These are phyloP conservation scores for Peniophora sp. DNA, from an alignment of 1,284 basidiomycete genomes.

Conservation along the genomic window DNA sequence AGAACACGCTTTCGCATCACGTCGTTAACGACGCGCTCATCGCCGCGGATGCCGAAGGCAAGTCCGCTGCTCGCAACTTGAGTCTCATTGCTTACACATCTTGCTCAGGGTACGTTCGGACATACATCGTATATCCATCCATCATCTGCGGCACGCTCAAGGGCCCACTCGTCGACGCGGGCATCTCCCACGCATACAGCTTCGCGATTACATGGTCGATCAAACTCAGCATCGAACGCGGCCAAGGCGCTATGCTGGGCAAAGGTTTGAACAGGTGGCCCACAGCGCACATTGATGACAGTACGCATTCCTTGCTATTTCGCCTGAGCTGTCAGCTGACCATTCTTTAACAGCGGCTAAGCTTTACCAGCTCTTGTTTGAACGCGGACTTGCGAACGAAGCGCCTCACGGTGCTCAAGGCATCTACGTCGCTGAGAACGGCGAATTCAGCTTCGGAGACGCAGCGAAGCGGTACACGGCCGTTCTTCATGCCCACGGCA, in stretches of 20 bases:
- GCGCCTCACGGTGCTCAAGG: too few species aligned
- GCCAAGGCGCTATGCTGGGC: constrained; percentile 18
- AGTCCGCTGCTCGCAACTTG: too few species aligned
- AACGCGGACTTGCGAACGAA: too few species aligned
- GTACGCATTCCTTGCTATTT: constrained; percentile 13
- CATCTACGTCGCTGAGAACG: too few species aligned
- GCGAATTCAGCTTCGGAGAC: too few species aligned
- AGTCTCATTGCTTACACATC: constrained; percentile 5
- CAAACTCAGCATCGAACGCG: constrained; percentile 22
- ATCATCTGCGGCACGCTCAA: constrained; percentile 40
- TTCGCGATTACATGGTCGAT: constrained; percentile 36
- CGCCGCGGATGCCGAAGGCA: constrained; percentile 34
- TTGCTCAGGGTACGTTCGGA: constrained; percentile 31
- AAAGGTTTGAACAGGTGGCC: constrained; percentile 34
- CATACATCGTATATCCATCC: constrained; percentile 39
- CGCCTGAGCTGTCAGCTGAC: too few species aligned
- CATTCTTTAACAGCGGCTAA: too few species aligned
- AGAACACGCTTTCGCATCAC: constrained; percentile 26
- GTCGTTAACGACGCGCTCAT: constrained; percentile 31
- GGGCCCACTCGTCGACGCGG: constrained; percentile 36
- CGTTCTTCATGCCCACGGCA: too few species aligned
- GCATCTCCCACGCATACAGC: constrained; percentile 35
- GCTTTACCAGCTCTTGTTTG: too few species aligned
- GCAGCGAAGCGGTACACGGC: too few species aligned
- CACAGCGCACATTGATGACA: constrained; percentile 36